phyloP scores from a whole-genome alignment of 129 eudicot genomes.

The Mikania micrantha region DNA sequence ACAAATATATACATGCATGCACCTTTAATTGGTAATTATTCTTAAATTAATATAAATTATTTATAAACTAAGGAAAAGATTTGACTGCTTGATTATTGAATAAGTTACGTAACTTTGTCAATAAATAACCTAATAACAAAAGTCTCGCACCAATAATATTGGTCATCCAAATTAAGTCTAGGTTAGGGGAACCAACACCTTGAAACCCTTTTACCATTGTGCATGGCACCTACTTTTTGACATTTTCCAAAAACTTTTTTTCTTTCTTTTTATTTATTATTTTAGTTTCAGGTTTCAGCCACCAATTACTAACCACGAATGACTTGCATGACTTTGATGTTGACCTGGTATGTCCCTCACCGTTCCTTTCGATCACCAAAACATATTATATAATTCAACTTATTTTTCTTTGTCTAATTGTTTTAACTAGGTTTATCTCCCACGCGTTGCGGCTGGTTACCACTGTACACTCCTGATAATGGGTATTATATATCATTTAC shows the following conservation, averaged over 20 bases:
- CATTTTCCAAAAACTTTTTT: not conserved
- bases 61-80: too few species aligned
- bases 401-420: not conserved
- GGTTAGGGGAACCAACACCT: conserved; percentile 40
- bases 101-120: not conserved
- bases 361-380: not conserved
- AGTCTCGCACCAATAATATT: not conserved
- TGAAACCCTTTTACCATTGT: conserved; percentile 20
- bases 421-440: not conserved
- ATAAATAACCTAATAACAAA: not conserved
- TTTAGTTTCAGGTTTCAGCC: conserved; percentile 7
- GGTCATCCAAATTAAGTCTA: conserved; percentile 27
- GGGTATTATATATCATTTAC: too few species aligned
- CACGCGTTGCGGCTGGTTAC: not conserved
- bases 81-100: not conserved
- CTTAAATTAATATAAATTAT: too few species aligned
- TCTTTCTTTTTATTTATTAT: too few species aligned
- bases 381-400: not conserved
- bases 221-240: conserved; percentile 33
- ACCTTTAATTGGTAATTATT: too few species aligned
- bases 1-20: too few species aligned
- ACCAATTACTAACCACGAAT: conserved; percentile 18
- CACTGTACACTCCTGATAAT: too few species aligned
- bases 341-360: conserved; percentile 3
- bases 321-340: conserved; percentile 24